Conservation (phyloP, 1,284 basidiomycete genomes). For the Omphalotus olearius region DNA sequence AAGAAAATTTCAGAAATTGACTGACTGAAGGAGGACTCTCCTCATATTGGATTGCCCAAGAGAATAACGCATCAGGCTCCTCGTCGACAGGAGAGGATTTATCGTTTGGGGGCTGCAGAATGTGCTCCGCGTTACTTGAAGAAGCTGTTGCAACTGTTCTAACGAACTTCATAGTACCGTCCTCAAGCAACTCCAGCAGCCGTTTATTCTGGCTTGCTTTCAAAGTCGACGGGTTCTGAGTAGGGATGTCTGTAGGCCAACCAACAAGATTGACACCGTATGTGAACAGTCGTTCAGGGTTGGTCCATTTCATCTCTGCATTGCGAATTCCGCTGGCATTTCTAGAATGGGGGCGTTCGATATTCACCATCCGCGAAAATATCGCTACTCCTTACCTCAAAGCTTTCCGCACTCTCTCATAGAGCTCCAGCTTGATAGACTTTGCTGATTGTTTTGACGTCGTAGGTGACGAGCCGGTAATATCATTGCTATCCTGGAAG, state of each 20-base stretch:
- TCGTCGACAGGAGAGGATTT: constrained; percentile 7
- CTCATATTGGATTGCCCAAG: constrained; percentile 12
- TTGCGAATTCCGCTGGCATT: constrained; percentile 50
- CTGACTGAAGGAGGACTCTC: background rate
- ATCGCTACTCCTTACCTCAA: constrained; percentile 37
- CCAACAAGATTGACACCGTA: constrained; percentile 59
- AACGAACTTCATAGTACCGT: constrained; percentile 45
- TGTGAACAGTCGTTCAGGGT: constrained; percentile 47
- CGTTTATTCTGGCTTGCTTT: constrained; percentile 47
- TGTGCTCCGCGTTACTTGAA: background rate
- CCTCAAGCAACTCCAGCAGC: constrained; percentile 44
- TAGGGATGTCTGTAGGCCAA: constrained; percentile 55
- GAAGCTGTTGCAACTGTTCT: constrained; percentile 19
- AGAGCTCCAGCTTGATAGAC: constrained; percentile 46
- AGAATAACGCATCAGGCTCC: constrained; percentile 2
- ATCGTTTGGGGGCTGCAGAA: constrained; percentile 4
- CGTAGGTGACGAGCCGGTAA: constrained; percentile 10
- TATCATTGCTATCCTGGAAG: constrained; percentile 11
- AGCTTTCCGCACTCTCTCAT: constrained; percentile 45
- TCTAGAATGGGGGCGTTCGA: constrained; percentile 26
- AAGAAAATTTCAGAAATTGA: background rate
- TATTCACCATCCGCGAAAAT: no score
- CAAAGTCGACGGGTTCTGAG: constrained; percentile 56
- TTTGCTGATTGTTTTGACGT: constrained; percentile 31
- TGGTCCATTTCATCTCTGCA: constrained; percentile 73